phyloP scores from a whole-genome alignment of 2,329 filamentous ascomycete genomes.

The Xylaria sp. region DNA sequence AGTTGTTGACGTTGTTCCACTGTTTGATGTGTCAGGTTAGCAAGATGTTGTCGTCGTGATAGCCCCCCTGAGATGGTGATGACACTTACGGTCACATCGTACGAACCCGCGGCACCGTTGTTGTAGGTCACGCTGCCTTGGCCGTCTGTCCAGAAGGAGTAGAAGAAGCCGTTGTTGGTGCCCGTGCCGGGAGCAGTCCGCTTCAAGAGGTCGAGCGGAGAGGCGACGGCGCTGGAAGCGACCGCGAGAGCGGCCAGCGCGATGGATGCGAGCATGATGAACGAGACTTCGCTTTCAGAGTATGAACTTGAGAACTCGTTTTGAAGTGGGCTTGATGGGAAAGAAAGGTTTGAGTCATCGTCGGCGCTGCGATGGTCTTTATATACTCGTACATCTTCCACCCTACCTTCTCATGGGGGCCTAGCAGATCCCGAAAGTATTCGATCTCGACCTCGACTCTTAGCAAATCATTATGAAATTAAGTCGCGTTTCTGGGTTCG shows the following conservation, averaged over 20 bases:
- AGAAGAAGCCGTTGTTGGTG: slow-evolving; percentile 54
- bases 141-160: slow-evolving; percentile 55
- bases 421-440: too few species aligned
- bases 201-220: slow-evolving; percentile 26
- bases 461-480: not conserved
- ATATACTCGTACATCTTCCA: not conserved
- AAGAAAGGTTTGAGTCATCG: not conserved
- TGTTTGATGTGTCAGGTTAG: not conserved
- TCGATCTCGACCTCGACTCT: not conserved
- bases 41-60: not conserved
- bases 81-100: slow-evolving; percentile 35
- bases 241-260: slow-evolving; percentile 14
- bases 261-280: slow-evolving; percentile 16
- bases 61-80: not conserved
- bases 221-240: slow-evolving; percentile 11
- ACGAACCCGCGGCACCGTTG: slow-evolving; percentile 46
- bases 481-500: not conserved
- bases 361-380: not conserved
- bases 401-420: not conserved
- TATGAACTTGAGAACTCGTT: not conserved
- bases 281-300: not conserved
- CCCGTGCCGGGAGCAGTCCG: slow-evolving; percentile 43
- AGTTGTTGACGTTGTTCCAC: slow-evolving; percentile 40
- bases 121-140: slow-evolving; percentile 48
- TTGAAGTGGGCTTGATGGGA: not conserved